phyloP scores from a whole-genome alignment of 208 protist genomes.

The Trypanosoma platydactyli region DNA sequence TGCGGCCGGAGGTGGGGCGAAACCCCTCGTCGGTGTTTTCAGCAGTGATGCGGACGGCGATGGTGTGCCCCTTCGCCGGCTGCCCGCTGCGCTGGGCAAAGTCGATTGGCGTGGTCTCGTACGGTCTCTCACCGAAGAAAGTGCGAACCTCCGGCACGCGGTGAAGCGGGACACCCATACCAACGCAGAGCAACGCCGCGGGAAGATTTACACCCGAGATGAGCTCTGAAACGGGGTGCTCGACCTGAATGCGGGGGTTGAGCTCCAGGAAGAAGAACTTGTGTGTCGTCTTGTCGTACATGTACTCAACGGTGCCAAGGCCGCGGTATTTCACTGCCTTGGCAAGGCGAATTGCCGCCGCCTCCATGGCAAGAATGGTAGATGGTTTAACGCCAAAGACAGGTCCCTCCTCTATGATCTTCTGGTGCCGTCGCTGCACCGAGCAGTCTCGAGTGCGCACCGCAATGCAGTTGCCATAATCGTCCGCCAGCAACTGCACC shows the following conservation, averaged over 20 bases:
- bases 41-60: conserved; percentile 97
- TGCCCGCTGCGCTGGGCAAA: conserved; percentile 62
- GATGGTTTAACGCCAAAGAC: conserved; percentile 79
- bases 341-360: conserved; percentile 91
- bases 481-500: conserved; percentile 96
- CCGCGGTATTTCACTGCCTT: conserved; percentile 92
- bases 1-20: conserved; percentile 93
- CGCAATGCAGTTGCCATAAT: conserved; percentile 93
- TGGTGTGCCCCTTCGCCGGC: conserved; percentile 91
- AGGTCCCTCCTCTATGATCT: conserved; percentile 98
- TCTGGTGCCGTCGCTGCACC: conserved; percentile 98
- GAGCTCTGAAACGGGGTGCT: conserved; percentile 97
- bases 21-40: conserved; percentile 97
- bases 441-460: conserved; percentile 97
- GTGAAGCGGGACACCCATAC: conserved; percentile 96
- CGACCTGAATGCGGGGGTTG: conserved; percentile 97
- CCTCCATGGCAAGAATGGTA: conserved; percentile 91
- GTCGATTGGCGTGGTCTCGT: conserved; percentile 83
- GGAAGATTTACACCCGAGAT: conserved; percentile 97
- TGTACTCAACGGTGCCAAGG: conserved; percentile 97
- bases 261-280: conserved; percentile 97
- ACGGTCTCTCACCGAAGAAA: conserved; percentile 89
- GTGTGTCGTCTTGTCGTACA: conserved; percentile 91
- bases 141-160: conserved; percentile 95
- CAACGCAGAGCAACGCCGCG: conserved; percentile 94